A percentile compares a stretch with the other conserved stretches of the same genome.
Evolutionary conservation across 768 basidiomycete species (phyloP).

Genomic region (Lactarius indigo): DNA sequence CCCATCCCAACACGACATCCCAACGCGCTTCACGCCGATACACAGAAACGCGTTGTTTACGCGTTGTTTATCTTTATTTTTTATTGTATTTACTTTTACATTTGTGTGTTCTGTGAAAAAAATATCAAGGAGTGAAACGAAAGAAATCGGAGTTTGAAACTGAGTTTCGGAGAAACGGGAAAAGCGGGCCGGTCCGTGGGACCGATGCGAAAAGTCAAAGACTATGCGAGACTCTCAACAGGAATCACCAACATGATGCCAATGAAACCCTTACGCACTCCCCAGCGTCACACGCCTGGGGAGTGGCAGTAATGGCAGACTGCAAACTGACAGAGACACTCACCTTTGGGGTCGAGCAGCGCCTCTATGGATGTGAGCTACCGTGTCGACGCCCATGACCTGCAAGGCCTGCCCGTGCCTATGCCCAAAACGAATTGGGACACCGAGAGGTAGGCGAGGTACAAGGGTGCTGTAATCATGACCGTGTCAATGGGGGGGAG

Average conservation of each 20-base stretch:
- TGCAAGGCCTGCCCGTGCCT: conserved; percentile 74
- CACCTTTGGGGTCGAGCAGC: conserved; percentile 79
- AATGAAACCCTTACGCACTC: conserved; percentile 90
- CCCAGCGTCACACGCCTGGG: conserved; percentile 57
- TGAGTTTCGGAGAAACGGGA: too few species aligned
- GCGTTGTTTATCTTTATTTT: too few species aligned
- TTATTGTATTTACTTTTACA: too few species aligned
- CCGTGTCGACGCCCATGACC: conserved; percentile 68
- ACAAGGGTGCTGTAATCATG: conserved; percentile 47
- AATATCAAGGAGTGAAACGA: too few species aligned
- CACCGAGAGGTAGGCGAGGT: conserved; percentile 59
- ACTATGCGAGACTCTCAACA: conserved; percentile 37
- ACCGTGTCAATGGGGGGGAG: conserved; percentile 40
- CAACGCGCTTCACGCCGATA: too few species aligned
- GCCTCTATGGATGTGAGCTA: conserved; percentile 77
- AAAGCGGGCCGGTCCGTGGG: too few species aligned
- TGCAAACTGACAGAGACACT: conserved; percentile 73
- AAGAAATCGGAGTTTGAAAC: too few species aligned
- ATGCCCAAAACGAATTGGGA: conserved; percentile 52
- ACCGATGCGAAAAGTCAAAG: too few species aligned
- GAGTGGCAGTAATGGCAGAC: conserved; percentile 33
- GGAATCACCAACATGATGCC: conserved; percentile 96
- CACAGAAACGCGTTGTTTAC: too few species aligned
- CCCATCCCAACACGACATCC: too few species aligned
- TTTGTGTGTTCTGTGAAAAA: too few species aligned